phyloP scores from a whole-genome alignment of 2,329 filamentous ascomycete species.

The Xylariaceae sp. region DNA sequence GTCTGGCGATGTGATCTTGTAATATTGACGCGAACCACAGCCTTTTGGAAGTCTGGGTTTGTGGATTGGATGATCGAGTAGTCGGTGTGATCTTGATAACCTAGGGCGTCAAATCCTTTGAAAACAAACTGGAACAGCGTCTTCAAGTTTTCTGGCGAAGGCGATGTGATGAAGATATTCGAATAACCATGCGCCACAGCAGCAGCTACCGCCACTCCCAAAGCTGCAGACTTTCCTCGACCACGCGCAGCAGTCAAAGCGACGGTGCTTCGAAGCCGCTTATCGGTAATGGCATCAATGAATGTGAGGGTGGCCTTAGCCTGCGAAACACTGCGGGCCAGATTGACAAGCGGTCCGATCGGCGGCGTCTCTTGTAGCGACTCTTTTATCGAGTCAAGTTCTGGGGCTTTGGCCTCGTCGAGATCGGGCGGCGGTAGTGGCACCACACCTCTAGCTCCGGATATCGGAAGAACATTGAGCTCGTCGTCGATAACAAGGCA shows the following conservation, averaged over 20 bases:
- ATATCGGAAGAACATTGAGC: constrained; percentile 94
- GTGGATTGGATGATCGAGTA: constrained; percentile 98
- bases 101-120: constrained; percentile 93
- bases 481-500: constrained; percentile 97
- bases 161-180: constrained; percentile 94
- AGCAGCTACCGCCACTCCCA: constrained; percentile 90
- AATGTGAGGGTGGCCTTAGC: constrained; percentile 96
- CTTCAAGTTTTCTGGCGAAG: constrained; percentile 77
- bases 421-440: constrained; percentile 72
- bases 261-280: constrained; percentile 90
- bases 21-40: constrained; percentile 93
- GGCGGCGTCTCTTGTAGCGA: constrained; percentile 80
- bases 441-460: constrained; percentile 86
- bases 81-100: constrained; percentile 91
- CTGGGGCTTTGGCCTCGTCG: constrained; percentile 70
- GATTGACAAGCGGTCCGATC: constrained; percentile 75
- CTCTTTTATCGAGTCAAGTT: constrained; percentile 85
- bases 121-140: constrained; percentile 98
- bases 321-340: constrained; percentile 90
- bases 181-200: constrained; percentile 95
- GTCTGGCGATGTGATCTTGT: constrained; percentile 94
- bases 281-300: constrained; percentile 92
- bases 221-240: constrained; percentile 91
- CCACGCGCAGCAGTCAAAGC: constrained; percentile 90
- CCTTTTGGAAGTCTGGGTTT: constrained; percentile 98